Conservation (phyloP, 2,329 filamentous ascomycete genomes). For the Penicillium concentricum region DNA sequence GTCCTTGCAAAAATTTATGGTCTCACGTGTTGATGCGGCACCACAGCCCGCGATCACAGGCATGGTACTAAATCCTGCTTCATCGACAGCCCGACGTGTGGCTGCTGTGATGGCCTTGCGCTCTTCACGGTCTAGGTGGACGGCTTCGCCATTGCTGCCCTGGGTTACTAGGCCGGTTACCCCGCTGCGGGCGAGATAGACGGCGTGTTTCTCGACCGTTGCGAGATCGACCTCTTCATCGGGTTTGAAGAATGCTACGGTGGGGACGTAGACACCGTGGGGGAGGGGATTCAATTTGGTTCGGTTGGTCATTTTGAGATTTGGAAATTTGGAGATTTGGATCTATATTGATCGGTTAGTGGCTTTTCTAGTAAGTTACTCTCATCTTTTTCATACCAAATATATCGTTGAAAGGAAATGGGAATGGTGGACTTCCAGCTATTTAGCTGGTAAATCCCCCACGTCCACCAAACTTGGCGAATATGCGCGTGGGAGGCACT, state of each 20-base stretch:
- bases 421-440: background rate
- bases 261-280: constrained; percentile 68
- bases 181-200: constrained; percentile 69
- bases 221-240: constrained; percentile 65
- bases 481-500: background rate
- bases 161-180: constrained; percentile 73
- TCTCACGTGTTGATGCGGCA: constrained; percentile 70
- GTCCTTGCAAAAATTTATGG: constrained; percentile 67
- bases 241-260: constrained; percentile 69
- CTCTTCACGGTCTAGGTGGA: constrained; percentile 71
- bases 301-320: constrained; percentile 25
- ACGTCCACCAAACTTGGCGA: background rate
- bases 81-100: constrained; percentile 68
- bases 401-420: background rate
- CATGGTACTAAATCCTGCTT: constrained; percentile 62
- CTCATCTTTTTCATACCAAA: background rate
- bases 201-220: constrained; percentile 59
- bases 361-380: background rate
- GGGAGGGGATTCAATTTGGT: constrained; percentile 30
- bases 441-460: constrained; percentile 1
- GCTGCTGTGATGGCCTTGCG: constrained; percentile 66
- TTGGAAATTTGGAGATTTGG: no score
- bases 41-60: constrained; percentile 76
- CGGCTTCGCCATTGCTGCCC: constrained; percentile 80
- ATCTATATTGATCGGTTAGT: background rate